Evolutionary conservation across 352 stramenopile species (phyloP).

Genomic region (Phytophthora foliorum): DNA sequence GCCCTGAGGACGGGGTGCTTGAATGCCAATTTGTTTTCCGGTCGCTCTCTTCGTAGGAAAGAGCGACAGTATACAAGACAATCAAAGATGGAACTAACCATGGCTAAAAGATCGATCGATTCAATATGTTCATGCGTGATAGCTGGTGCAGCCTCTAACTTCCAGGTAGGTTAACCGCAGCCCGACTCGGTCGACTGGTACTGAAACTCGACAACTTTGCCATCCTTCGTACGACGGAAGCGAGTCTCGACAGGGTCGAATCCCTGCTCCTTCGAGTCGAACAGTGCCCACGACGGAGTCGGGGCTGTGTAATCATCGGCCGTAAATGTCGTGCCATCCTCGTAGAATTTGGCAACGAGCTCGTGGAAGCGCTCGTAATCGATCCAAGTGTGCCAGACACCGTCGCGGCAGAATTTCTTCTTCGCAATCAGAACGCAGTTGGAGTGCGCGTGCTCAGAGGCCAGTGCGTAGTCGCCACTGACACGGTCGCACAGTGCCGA

Average conservation of each 20-base stretch:
- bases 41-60: slow-evolving; percentile 36
- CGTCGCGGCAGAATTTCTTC: slow-evolving; percentile 89
- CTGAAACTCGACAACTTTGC: slow-evolving; percentile 87
- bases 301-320: slow-evolving; percentile 96
- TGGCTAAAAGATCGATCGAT: slow-evolving; percentile 17
- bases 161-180: slow-evolving; percentile 62
- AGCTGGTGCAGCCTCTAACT: slow-evolving; percentile 10
- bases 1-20: slow-evolving; percentile 90
- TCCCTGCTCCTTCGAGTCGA: slow-evolving; percentile 95
- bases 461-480: slow-evolving; percentile 93
- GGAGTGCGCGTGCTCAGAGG: slow-evolving; percentile 97
- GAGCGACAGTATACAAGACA: slow-evolving; percentile 5
- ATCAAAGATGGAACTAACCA: slow-evolving; percentile 6
- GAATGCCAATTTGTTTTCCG: slow-evolving; percentile 94
- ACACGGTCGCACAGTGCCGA: slow-evolving; percentile 81
- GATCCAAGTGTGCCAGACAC: slow-evolving; percentile 99
- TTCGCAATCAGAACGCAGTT: slow-evolving; percentile 96
- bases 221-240: slow-evolving; percentile 89
- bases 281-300: slow-evolving; percentile 96
- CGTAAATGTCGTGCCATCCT: slow-evolving; percentile 88
- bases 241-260: slow-evolving; percentile 97
- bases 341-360: slow-evolving; percentile 85
- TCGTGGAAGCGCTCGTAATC: slow-evolving; percentile 98
- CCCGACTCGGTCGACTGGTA: slow-evolving; percentile 88
- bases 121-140: slow-evolving; percentile 19